Conservation (phyloP, 2,329 filamentous ascomycete genomes). For the Colletotrichum tropicicola region DNA sequence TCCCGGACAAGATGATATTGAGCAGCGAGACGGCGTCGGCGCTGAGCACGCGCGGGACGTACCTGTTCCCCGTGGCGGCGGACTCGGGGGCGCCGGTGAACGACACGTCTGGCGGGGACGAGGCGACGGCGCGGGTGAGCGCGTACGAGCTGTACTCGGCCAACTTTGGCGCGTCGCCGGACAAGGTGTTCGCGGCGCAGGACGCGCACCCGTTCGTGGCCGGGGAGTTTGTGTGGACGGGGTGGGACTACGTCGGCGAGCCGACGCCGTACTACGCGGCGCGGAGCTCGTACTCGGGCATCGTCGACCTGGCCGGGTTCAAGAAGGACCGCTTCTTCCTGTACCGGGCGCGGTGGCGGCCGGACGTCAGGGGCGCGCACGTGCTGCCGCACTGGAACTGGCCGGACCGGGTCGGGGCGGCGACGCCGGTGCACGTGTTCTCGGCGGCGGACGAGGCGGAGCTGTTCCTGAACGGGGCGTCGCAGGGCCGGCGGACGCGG, state of each 20-base stretch:
- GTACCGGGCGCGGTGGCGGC: slow-evolving; percentile 63
- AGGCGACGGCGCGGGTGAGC: slow-evolving; percentile 47
- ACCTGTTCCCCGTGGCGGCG: slow-evolving; percentile 59
- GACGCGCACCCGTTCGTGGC: slow-evolving; percentile 59
- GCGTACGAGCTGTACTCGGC: slow-evolving; percentile 62
- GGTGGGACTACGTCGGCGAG: slow-evolving; percentile 60
- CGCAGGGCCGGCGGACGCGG: slow-evolving; percentile 49
- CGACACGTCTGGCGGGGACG: slow-evolving; percentile 49
- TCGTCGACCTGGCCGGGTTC: slow-evolving; percentile 66
- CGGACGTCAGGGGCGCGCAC: slow-evolving; percentile 57
- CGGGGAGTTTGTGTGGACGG: slow-evolving; percentile 63
- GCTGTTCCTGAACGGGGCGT: slow-evolving; percentile 61
- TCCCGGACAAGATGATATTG: slow-evolving; percentile 57
- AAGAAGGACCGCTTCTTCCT: slow-evolving; percentile 64
- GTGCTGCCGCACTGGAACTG: slow-evolving; percentile 67
- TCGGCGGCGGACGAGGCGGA: slow-evolving; percentile 61
- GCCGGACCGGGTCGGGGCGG: slow-evolving; percentile 53
- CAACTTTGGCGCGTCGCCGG: slow-evolving; percentile 56
- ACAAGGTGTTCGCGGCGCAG: slow-evolving; percentile 61
- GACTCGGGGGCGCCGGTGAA: slow-evolving; percentile 47
- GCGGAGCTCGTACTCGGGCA: slow-evolving; percentile 64
- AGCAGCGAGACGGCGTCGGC: slow-evolving; percentile 53
- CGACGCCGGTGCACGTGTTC: slow-evolving; percentile 64
- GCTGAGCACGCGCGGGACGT: slow-evolving; percentile 59
- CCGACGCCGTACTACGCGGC: slow-evolving; percentile 57